phyloP scores from a whole-genome alignment of 768 basidiomycete genomes.

The Mycena albidolilacea region DNA sequence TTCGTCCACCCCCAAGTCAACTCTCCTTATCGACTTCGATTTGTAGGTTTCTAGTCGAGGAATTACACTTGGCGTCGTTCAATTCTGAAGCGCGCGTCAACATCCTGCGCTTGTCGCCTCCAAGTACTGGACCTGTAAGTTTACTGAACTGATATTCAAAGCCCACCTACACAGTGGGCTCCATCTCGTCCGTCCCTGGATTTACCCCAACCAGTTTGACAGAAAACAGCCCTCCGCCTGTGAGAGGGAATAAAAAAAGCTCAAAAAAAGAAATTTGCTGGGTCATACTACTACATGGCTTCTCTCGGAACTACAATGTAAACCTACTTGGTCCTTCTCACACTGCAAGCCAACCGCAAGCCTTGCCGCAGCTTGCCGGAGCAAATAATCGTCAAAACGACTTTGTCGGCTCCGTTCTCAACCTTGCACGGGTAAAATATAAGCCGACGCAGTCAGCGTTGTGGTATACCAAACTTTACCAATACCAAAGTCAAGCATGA shows the following conservation, averaged over 20 bases:
- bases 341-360: too few species aligned
- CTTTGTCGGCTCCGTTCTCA: too few species aligned
- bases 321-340: too few species aligned
- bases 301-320: too few species aligned
- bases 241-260: background rate
- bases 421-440: too few species aligned
- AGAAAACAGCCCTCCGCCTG: background rate
- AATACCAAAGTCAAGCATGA: too few species aligned
- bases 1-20: background rate
- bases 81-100: background rate
- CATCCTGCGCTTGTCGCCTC: background rate
- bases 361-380: too few species aligned
- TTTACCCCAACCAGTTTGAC: background rate
- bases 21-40: background rate
- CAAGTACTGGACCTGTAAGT: slow-evolving; percentile 3
- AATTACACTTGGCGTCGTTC: slow-evolving; percentile 2
- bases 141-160: background rate
- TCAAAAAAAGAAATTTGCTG: too few species aligned
- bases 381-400: too few species aligned
- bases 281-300: too few species aligned
- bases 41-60: background rate
- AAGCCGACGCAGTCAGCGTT: too few species aligned
- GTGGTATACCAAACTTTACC: too few species aligned
- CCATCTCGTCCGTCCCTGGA: background rate
- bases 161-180: background rate